Percentiles rank a stretch among this genome's conserved stretches.
phyloP scores from a whole-genome alignment of 306 rosid genomes.

The Acacia melanoxylon region DNA sequence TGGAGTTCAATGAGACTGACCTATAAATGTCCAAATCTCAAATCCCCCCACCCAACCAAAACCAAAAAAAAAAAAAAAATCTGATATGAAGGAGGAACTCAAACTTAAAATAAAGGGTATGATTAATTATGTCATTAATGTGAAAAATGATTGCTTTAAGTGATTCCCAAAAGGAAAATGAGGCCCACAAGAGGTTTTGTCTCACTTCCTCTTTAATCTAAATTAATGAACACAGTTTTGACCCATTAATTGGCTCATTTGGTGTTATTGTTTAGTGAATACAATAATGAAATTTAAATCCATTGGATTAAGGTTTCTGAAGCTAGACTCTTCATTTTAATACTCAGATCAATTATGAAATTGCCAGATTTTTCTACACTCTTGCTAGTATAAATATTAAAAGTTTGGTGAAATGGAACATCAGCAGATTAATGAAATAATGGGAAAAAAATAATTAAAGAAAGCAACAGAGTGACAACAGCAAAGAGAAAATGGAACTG shows the following conservation, averaged over 20 bases:
- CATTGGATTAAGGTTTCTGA: not conserved
- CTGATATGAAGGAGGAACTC: not conserved
- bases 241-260: constrained; percentile 12
- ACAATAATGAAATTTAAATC: not conserved
- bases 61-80: not conserved
- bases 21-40: not conserved
- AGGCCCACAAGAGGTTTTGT: constrained; percentile 18
- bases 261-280: not conserved
- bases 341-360: constrained; percentile 14
- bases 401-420: constrained; percentile 47
- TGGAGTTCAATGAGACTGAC: not conserved
- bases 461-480: not conserved
- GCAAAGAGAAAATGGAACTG: constrained; percentile 30
- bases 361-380: not conserved
- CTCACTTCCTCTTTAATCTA: not conserved
- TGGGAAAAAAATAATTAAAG: constrained; percentile 12
- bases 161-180: constrained; percentile 21
- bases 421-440: constrained; percentile 25
- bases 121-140: not conserved
- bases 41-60: not conserved
- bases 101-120: not conserved
- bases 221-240: not conserved
- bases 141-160: constrained; percentile 11
- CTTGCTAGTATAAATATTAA: constrained; percentile 26
- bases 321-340: constrained; percentile 28